Evolutionary conservation across 768 basidiomycete species (phyloP), one percentile per base, ranked within the genome.

Genomic region (Kondoa malvinella): DNA sequence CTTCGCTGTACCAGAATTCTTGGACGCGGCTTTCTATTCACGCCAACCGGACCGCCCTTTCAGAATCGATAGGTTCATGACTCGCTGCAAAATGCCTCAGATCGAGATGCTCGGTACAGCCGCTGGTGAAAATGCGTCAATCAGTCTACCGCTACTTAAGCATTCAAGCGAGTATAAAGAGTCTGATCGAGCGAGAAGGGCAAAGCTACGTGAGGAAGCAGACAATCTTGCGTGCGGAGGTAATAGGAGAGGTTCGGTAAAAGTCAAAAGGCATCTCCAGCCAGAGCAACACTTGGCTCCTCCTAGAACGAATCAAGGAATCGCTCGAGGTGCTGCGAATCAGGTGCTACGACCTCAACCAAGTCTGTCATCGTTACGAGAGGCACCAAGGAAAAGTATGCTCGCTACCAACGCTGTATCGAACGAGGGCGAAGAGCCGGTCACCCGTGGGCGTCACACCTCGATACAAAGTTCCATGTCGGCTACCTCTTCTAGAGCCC

Each of bases 61-160:
- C 69, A 76, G 78, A 4, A 69, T 73, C 31, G 79, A 72, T 71
- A 92, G 94, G 69, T 97, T 96, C 75, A 81, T 96, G 29, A 87
- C 90, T 3, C 84, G 94, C 32, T 91, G 88, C n/a, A 89, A 89
- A 78, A 94, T 95, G 90, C 89, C 91, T 73, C 89, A 92, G 75
- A 90, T 95, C 50, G 88, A 95, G 74, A 92, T 89, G 88, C 82
- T 95, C 1, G 92, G 92, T 3, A 33, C 30, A 33, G 79, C 94
- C 8, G 80, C 94, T 57, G 91, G 91, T 71, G 91, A 94, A 72
- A 86, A 95, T 32, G 84, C 90, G 26, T 86, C 89, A 2, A 92
- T 95, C 69, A 87, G 88, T 70, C 84, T 95, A 15, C 92, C 92
- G 1, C 87, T 84, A 74, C 77, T 90, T 30, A 81, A 82, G 26